Evolutionary conservation across 768 basidiomycete genomes (phyloP).

Genomic region (Hygrocybe punicea): DNA sequence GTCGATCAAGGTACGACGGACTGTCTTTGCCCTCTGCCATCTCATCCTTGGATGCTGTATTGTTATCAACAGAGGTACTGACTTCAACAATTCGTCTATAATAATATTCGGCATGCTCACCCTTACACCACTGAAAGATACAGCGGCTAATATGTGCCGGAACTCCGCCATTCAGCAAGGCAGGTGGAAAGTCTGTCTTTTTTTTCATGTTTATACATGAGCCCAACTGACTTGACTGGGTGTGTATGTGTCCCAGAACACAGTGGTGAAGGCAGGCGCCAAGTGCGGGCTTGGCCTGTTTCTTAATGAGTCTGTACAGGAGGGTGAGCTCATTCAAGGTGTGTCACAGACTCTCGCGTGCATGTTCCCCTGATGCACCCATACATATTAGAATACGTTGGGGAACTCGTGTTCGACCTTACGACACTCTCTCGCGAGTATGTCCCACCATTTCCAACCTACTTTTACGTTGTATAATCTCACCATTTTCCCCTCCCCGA

Average conservation of each 20-base stretch:
- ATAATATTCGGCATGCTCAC: background rate
- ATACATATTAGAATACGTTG: conserved; percentile 54
- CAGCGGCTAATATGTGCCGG: conserved; percentile 36
- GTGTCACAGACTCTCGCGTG: background rate
- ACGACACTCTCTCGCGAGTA: conserved; percentile 54
- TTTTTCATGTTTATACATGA: background rate
- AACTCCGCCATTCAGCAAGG: conserved; percentile 52
- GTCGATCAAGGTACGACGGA: conserved; percentile 46
- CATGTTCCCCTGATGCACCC: background rate
- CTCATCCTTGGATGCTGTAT: background rate
- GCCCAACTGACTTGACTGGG: background rate
- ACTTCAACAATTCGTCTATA: background rate
- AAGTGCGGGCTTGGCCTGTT: conserved; percentile 56
- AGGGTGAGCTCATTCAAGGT: conserved; percentile 52
- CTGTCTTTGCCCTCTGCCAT: background rate
- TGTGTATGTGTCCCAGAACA: conserved; percentile 26
- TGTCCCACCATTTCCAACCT: conserved; percentile 18
- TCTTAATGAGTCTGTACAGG: conserved; percentile 40
- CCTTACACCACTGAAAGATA: conserved; percentile 19
- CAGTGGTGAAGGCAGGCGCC: conserved; percentile 39
- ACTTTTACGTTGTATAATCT: no score
- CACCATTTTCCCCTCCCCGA: background rate
- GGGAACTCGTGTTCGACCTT: conserved; percentile 53
- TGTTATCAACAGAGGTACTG: background rate
- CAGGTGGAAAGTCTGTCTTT: conserved; percentile 38